Percentiles rank a stretch among this genome's conserved stretches.
Conservation (phyloP, 306 rosid genomes). For the Hylodesmum podocarpum region DNA sequence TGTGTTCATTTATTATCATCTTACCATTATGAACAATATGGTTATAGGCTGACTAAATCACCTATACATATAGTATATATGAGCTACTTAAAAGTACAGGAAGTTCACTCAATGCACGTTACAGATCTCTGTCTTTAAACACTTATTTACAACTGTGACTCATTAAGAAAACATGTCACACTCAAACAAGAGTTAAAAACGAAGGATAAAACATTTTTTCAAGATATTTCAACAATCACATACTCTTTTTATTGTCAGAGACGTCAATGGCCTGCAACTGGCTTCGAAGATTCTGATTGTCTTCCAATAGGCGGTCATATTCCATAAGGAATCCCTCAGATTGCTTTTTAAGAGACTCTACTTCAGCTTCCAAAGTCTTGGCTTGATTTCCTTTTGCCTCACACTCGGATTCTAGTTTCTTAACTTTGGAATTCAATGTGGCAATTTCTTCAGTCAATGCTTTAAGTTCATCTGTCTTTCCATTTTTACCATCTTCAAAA, state of each 20-base stretch:
- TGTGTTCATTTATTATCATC: neutral
- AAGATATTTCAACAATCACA: conserved; percentile 28
- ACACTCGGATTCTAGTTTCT: conserved; percentile 66
- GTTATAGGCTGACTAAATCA: neutral
- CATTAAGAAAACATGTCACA: conserved; percentile 17
- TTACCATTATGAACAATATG: neutral
- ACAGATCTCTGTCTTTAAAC: neutral
- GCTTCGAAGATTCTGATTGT: conserved; percentile 75
- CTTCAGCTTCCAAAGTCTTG: conserved; percentile 57
- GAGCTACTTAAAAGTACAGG: conserved; percentile 20
- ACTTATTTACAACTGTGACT: conserved; percentile 18
- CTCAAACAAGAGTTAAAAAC: conserved; percentile 18
- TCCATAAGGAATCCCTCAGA: conserved; percentile 85
- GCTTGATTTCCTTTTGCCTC: conserved; percentile 55
- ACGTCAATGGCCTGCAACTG: conserved; percentile 66
- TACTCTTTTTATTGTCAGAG: conserved; percentile 52
- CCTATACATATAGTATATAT: neutral
- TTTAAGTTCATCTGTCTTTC: conserved; percentile 50
- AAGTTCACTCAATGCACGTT: conserved; percentile 8
- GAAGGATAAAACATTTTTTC: conserved; percentile 17
- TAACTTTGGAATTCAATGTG: conserved; percentile 45
- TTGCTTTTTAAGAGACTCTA: conserved; percentile 83
- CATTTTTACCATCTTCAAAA: conserved; percentile 62
- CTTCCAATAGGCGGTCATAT: conserved; percentile 79
- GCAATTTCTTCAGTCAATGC: conserved; percentile 60